These are phyloP conservation scores for Alliaria petiolata DNA, from an alignment of 345 rosid species.

Conservation along the genomic window DNA sequence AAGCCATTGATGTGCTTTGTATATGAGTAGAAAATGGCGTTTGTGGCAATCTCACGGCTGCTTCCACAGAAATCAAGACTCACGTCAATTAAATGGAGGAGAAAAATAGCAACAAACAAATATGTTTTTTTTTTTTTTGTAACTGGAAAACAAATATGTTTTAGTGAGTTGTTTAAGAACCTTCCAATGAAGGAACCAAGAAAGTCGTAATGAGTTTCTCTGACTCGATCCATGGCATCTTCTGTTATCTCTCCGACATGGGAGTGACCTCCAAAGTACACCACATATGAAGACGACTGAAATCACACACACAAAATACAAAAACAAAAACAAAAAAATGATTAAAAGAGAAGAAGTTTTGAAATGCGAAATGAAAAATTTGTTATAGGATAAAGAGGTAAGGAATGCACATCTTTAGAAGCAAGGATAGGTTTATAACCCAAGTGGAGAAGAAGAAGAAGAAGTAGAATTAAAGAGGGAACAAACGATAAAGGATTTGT, in stretches of 20 bases:
- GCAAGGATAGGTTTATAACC: conserved; percentile 36
- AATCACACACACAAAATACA: not conserved
- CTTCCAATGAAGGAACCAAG: conserved; percentile 70
- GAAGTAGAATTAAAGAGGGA: conserved; percentile 20
- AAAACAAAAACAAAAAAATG: too few relatives aligned
- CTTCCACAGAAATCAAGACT: not conserved
- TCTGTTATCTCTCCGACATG: conserved; percentile 41
- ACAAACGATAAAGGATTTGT: not conserved
- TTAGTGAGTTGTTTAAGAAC: conserved; percentile 27
- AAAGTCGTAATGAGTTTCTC: conserved; percentile 52
- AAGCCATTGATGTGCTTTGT: conserved; percentile 79
- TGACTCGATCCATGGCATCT: conserved; percentile 39
- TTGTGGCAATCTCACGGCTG: conserved; percentile 48
- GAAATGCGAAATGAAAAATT: not conserved
- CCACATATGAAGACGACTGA: conserved; percentile 47
- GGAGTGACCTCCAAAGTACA: conserved; percentile 77
- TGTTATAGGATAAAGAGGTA: not conserved
- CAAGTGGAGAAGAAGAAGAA: conserved; percentile 30
- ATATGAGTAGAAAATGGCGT: conserved; percentile 71
- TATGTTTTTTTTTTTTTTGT: too few relatives aligned
- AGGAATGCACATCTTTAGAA: conserved; percentile 43
- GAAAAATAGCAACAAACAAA: not conserved
- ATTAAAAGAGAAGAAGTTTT: not conserved
- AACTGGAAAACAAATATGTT: not conserved
- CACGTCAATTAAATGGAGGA: not conserved